Evolutionary conservation across 768 basidiomycete genomes (phyloP).

Genomic region (Lactarius evosmus): DNA sequence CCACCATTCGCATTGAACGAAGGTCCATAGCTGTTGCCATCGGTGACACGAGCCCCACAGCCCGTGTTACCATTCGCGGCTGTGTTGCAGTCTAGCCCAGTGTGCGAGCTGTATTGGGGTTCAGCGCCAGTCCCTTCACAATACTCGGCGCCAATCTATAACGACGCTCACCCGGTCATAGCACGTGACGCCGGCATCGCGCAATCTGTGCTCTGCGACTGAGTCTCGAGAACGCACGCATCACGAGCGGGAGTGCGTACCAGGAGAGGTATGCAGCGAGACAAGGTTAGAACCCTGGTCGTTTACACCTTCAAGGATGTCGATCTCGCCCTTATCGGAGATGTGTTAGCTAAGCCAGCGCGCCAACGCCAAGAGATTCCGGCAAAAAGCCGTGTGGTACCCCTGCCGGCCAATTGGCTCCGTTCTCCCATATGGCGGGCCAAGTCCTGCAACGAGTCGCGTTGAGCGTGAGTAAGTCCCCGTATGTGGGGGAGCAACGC

Average conservation of each 20-base stretch:
- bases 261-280: conserved; percentile 54
- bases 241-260: conserved; percentile 10
- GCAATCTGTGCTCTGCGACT: conserved; percentile 41
- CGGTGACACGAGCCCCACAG: conserved; percentile 46
- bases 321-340: conserved; percentile 47
- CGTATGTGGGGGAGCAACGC: conserved; percentile 19
- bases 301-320: conserved; percentile 59
- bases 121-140: not conserved
- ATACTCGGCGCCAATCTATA: not conserved
- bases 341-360: conserved; percentile 24
- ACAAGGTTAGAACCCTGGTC: conserved; percentile 48
- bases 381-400: conserved; percentile 31
- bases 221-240: not conserved
- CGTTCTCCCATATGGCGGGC: conserved; percentile 60
- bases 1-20: conserved; percentile 57
- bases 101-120: conserved; percentile 29
- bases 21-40: conserved; percentile 51
- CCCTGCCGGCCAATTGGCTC: conserved; percentile 47
- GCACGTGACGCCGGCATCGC: conserved; percentile 47
- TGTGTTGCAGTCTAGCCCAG: conserved; percentile 48
- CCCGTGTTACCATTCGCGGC: conserved; percentile 50
- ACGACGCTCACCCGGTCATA: conserved; percentile 44
- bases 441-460: conserved; percentile 35
- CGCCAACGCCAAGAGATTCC: not conserved
- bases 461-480: conserved; percentile 11